A percentile compares a stretch with the other conserved stretches of the same genome.
These are phyloP conservation scores for Hericium coralloides DNA, from an alignment of 768 basidiomycete genomes.

Conservation along the genomic window DNA sequence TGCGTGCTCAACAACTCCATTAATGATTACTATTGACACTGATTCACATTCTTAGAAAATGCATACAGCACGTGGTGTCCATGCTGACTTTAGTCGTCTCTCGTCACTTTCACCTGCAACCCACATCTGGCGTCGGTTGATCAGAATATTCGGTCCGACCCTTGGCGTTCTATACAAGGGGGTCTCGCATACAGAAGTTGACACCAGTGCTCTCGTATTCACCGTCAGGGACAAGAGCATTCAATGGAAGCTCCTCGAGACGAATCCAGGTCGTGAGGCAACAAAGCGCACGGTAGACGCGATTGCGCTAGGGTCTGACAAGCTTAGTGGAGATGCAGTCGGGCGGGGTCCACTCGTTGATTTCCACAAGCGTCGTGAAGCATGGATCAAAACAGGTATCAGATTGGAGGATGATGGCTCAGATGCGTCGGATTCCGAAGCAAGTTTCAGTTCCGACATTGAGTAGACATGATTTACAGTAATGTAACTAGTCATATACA, in stretches of 20 bases:
- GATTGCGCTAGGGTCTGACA: neutral
- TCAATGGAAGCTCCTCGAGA: neutral
- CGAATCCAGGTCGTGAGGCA: too few relatives aligned
- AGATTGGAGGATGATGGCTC: neutral
- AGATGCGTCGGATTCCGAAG: neutral
- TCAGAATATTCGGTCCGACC: neutral
- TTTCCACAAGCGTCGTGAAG: neutral
- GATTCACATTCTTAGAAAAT: neutral
- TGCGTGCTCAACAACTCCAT: neutral
- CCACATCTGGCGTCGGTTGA: neutral
- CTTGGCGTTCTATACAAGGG: neutral
- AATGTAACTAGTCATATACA: too few relatives aligned
- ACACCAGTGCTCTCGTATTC: neutral
- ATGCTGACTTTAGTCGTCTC: neutral
- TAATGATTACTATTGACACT: neutral
- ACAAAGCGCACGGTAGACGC: neutral
- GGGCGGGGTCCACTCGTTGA: neutral
- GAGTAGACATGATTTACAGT: too few relatives aligned
- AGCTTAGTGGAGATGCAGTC: neutral
- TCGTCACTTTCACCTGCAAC: neutral
- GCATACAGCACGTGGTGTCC: neutral
- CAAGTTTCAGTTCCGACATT: too few relatives aligned
- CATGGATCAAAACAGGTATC: neutral
- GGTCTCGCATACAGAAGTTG: neutral
- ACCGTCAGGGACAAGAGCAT: too few relatives aligned